phyloP scores from a whole-genome alignment of 495 filamentous ascomycete species.

The Penicillium parvum region DNA sequence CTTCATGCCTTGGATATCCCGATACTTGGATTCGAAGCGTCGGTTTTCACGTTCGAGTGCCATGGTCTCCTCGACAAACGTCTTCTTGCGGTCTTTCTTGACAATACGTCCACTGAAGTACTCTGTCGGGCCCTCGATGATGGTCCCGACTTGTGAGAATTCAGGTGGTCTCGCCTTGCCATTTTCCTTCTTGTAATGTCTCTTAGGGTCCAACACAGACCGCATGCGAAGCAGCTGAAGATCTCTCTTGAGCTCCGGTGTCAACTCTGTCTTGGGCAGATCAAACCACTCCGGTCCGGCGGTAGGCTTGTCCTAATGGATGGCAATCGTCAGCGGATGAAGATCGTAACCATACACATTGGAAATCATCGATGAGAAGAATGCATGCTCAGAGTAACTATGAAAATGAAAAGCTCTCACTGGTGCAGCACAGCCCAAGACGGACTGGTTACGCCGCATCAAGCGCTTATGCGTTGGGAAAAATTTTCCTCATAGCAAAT shows the following conservation, averaged over 20 bases:
- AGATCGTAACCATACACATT: conserved; percentile 5
- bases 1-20: conserved; percentile 62
- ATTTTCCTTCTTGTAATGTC: conserved; percentile 85
- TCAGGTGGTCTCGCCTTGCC: conserved; percentile 63
- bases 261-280: conserved; percentile 76
- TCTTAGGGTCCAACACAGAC: conserved; percentile 79
- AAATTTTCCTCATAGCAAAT: conserved; percentile 65
- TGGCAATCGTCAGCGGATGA: conserved; percentile 23
- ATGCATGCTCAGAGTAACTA: conserved; percentile 95
- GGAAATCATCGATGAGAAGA: conserved; percentile 5
- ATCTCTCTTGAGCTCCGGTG: conserved; percentile 80
- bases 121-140: conserved; percentile 86
- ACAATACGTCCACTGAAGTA: conserved; percentile 72
- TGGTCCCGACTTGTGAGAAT: conserved; percentile 83
- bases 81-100: conserved; percentile 84
- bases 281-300: conserved; percentile 74
- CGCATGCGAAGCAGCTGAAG: conserved; percentile 85
- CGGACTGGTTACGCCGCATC: conserved; percentile 63
- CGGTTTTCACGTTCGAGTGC: conserved; percentile 54
- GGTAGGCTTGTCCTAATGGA: conserved; percentile 51
- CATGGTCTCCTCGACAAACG: conserved; percentile 85
- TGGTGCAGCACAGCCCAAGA: conserved; percentile 70
- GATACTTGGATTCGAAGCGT: conserved; percentile 67
- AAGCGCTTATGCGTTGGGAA: conserved; percentile 54
- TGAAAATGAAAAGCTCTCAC: conserved; percentile 75